Percentiles rank a stretch among this genome's conserved stretches.
Evolutionary conservation across 495 filamentous ascomycete genomes (phyloP).

Genomic region (Paragyromitra xinjiangensis): DNA sequence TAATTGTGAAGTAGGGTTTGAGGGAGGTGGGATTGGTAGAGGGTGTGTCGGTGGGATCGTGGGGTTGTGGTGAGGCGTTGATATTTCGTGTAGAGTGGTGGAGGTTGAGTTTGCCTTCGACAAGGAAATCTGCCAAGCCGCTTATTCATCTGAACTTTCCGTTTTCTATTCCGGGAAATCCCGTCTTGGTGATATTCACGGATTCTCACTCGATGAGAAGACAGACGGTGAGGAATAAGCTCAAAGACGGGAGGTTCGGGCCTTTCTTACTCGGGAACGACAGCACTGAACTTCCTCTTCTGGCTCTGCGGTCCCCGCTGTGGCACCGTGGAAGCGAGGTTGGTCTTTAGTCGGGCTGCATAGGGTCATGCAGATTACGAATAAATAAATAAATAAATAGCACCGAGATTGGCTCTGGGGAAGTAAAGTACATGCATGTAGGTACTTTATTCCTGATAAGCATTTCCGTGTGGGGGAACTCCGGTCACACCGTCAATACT

Average conservation of each 20-base stretch:
- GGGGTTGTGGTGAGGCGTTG: not conserved
- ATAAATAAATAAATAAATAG: not conserved
- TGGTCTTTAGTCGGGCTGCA: not conserved
- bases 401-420: not conserved
- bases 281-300: not conserved
- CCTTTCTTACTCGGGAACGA: not conserved
- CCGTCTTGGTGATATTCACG: not conserved
- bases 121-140: conserved; percentile 27
- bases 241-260: not conserved
- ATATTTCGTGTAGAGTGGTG: not conserved
- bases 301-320: not conserved
- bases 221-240: not conserved
- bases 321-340: not conserved
- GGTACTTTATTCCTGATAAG: not conserved
- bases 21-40: not conserved
- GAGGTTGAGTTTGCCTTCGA: conserved; percentile 26
- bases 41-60: not conserved
- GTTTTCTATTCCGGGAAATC: not conserved
- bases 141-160: conserved; percentile 23
- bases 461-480: no score
- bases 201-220: conserved; percentile 8
- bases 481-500: not conserved
- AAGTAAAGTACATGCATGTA: not conserved
- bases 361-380: not conserved
- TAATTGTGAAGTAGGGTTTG: conserved; percentile 57